Base-by-base conservation (phyloP, 495 filamentous ascomycete genomes). In the Daldinia decipiens region DNA sequence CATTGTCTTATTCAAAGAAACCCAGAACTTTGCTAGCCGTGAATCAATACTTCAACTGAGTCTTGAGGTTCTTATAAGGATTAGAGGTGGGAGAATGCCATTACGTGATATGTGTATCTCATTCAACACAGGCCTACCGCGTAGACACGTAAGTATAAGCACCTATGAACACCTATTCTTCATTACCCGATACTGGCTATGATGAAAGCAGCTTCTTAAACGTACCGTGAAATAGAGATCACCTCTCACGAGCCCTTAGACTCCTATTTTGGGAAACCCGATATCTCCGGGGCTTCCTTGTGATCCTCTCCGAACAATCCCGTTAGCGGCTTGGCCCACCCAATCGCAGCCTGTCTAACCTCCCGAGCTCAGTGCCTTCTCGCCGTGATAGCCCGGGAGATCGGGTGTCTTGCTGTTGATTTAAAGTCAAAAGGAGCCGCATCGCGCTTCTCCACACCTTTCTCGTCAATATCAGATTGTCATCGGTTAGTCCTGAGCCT, bases 371-470 rank as follows among this genome's bases (percentile, higher is more conserved):
- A 68, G 66, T 21, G 68, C 45, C 53, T 69, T 72, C 56, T 70
- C 38, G 67, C 70, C 73, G 62, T 68, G 68, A 77, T 72, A 60
- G 59, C 32, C 72, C 75, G 73, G 74, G 56, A 53, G 59, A 58
- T 66, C 75, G 73, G 73, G 71, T 76, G 64, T 74, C 62, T 70
- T 74, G 75, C 70, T 65, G 73, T 76, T 74, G 73, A 72, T 72
- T 74, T 71, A 76, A 76, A 73, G 65, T 71, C 67, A 31, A 74
- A 67, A 74, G 68, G 75, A 77, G 73, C 75, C 75, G 75, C 75
- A 76, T 74, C 26, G 31, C 55, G 0, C 38, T 72, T 76, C 75
- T 71, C 65, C 75, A 76, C 75, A 73, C 59, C 61, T 59, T 68
- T 47, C 50, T 72, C 55, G 54, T 64, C 65, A 63, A 73, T 73